Conservation (phyloP, 257 asterid species). For the Przewalskia tangutica region DNA sequence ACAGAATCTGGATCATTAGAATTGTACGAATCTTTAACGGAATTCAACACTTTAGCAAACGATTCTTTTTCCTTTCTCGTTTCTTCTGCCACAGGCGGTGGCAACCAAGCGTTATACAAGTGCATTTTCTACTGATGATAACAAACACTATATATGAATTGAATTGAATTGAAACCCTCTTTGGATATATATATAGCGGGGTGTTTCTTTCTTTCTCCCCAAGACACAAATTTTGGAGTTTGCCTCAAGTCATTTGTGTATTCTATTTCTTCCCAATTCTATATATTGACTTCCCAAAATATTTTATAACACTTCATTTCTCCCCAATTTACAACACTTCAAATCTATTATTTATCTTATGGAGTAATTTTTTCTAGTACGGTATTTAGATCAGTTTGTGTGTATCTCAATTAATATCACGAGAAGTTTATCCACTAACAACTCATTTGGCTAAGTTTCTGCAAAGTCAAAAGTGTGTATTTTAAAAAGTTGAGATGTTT, state of each 20-base stretch:
- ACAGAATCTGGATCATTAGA: slow-evolving; percentile 86
- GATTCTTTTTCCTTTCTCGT: slow-evolving; percentile 71
- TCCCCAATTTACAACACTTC: too few relatives aligned
- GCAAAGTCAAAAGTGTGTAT: too few relatives aligned
- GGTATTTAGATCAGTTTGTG: too few relatives aligned
- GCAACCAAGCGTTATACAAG: slow-evolving; percentile 92
- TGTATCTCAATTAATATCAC: too few relatives aligned
- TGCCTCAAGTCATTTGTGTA: neutral
- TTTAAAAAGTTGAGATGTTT: too few relatives aligned
- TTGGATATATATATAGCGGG: neutral
- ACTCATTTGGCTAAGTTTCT: too few relatives aligned
- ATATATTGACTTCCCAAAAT: too few relatives aligned
- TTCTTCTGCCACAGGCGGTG: slow-evolving; percentile 97
- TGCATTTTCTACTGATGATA: slow-evolving; percentile 38
- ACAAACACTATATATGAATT: neutral
- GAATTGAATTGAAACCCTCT: neutral
- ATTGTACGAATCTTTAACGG: slow-evolving; percentile 56
- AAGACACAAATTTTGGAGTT: slow-evolving; percentile 26
- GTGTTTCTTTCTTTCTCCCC: slow-evolving; percentile 46
- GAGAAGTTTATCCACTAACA: too few relatives aligned
- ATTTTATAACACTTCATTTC: too few relatives aligned
- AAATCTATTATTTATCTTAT: too few relatives aligned
- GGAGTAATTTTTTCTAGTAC: too few relatives aligned
- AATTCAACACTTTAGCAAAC: slow-evolving; percentile 59
- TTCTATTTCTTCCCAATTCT: too few relatives aligned